These are phyloP conservation scores for Scleromitrula shiraiana DNA, from an alignment of 2,329 filamentous ascomycete species.

Conservation along the genomic window DNA sequence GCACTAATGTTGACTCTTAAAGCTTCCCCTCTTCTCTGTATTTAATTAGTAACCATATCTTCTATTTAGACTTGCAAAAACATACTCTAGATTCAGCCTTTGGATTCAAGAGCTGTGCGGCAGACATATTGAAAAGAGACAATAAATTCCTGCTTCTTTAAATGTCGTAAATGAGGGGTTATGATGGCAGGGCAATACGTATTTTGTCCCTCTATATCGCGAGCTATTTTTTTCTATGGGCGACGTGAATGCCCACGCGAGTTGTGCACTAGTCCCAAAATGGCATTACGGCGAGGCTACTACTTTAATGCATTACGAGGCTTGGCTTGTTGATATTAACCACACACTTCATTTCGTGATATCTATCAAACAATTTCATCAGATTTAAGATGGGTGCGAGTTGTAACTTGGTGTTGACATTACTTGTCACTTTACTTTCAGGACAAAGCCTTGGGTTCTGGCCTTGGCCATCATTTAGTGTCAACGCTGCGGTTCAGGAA, in stretches of 20 bases:
- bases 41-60: conserved; percentile 26
- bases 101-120: conserved; percentile 94
- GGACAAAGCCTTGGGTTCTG: conserved; percentile 23
- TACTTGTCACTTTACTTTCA: conserved; percentile 18
- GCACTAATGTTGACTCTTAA: conserved; percentile 94
- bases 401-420: conserved; percentile 17
- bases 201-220: conserved; percentile 7
- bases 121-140: conserved; percentile 61
- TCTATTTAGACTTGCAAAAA: conserved; percentile 23
- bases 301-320: neutral
- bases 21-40: conserved; percentile 89
- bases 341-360: neutral
- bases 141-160: conserved; percentile 11
- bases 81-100: conserved; percentile 95
- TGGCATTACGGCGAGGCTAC: conserved; percentile 1
- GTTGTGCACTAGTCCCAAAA: conserved; percentile 4
- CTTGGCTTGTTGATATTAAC: neutral
- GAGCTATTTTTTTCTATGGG: conserved; percentile 9
- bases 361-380: neutral
- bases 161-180: conserved; percentile 2
- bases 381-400: conserved; percentile 20
- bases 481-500: neutral
- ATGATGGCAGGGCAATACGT: neutral
- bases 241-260: conserved; percentile 10
- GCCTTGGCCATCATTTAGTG: conserved; percentile 27